Base-by-base conservation (phyloP, 1,139 yeast genomes). In the Debaryomycetaceae sp. region DNA sequence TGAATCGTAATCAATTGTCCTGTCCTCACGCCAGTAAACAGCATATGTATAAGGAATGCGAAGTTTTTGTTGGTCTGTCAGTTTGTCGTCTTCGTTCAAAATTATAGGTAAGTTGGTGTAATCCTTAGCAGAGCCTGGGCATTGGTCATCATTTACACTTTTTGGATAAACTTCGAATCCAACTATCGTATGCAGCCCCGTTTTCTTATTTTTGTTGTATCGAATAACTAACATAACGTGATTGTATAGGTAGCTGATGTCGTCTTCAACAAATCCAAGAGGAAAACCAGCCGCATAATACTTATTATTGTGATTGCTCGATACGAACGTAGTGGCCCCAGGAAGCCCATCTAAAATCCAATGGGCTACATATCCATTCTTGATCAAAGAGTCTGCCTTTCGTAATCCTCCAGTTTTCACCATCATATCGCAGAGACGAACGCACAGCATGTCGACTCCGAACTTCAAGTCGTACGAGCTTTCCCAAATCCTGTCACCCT, bases 101-200 rank as follows among this genome's bases (percentile, higher is more conserved):
- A 56, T 57, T 9, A 85, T 55, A 39, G 82, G 79, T 54, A 72
- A 80, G 53, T 82, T 79, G 39, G 75, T 68, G 58, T 74, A 84
- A 54, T 76, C 64, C 51, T 76, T 81, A 4, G 83, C 72, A 2
- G 84, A 79, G 6, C 90, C 90, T 2, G 91, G 91, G 58, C 93
- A 85, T 37, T 73, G 72, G 51, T 68, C 78, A 57, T 81, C 84
- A 41, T 76, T 70, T 11, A 87, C 91, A 45, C 95, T 84, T 61
- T 82, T 84, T 8, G 97, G 97, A 57, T 89, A 89, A 6, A 88
- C 89, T 66, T 90, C 97, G 55, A 89, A 87, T 0, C 96, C 97
- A 22, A 89, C 96, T 54, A 90, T 87, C 2, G 87, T 77, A 52
- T 76, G 69, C 42, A 69, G 62, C 4, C 75, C 75, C 7, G 52